A percentile compares a stretch with the other conserved stretches of the same genome.
Evolutionary conservation across 2,329 filamentous ascomycete genomes (phyloP).

Genomic region (Stagonosporopsis vannaccii): DNA sequence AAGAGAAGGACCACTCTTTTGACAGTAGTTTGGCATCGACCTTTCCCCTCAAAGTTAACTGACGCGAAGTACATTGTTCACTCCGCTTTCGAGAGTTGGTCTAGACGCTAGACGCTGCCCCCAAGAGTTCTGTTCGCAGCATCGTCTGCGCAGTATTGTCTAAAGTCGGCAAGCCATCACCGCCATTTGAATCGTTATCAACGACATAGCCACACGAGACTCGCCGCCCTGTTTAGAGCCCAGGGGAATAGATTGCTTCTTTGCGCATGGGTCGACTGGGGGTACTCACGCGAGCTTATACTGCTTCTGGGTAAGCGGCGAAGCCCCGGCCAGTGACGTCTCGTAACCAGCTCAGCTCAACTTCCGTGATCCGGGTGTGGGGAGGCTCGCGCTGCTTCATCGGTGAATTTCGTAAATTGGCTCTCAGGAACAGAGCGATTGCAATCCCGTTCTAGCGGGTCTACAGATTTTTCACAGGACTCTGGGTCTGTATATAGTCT

Average conservation of each 20-base stretch:
- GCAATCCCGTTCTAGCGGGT: slow-evolving; percentile 11
- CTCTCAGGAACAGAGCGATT: slow-evolving; percentile 2
- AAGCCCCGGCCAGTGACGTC: not conserved
- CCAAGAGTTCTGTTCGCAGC: not conserved
- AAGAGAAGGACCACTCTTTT: too few species aligned
- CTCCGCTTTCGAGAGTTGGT: not conserved
- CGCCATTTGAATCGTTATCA: not conserved
- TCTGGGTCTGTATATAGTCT: slow-evolving; percentile 2
- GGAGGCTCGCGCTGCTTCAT: slow-evolving; percentile 21
- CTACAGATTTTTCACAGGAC: slow-evolving; percentile 4
- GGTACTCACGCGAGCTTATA: slow-evolving; percentile 14
- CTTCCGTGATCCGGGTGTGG: slow-evolving; percentile 11
- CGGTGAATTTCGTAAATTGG: slow-evolving; percentile 23
- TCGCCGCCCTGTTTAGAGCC: not conserved
- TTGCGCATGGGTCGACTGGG: slow-evolving; percentile 3
- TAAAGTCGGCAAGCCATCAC: not conserved
- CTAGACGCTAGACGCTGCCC: not conserved
- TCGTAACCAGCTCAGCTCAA: slow-evolving; percentile 10
- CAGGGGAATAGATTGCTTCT: not conserved
- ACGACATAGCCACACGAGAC: not conserved
- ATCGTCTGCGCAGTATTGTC: not conserved
- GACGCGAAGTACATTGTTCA: not conserved
- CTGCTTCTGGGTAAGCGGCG: slow-evolving; percentile 11
- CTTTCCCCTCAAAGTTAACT: not conserved
- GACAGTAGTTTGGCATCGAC: not conserved